These are phyloP conservation scores for Tolypocladium ophioglossoides DNA, from an alignment of 2,329 filamentous ascomycete species.

Conservation along the genomic window DNA sequence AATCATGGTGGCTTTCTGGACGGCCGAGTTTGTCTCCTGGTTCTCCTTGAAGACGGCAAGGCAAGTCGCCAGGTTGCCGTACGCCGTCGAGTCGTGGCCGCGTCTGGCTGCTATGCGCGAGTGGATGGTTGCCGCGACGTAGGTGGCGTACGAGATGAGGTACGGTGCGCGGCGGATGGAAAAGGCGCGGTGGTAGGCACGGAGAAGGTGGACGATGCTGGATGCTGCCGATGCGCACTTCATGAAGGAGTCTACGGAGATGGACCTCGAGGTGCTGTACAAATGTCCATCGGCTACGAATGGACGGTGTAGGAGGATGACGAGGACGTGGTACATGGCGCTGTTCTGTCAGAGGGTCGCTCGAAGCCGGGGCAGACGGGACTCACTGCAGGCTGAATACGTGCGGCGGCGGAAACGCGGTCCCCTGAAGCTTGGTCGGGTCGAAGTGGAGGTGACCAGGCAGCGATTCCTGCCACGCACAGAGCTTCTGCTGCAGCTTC, in stretches of 20 bases:
- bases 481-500: constrained; percentile 27
- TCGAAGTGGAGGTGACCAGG: constrained; percentile 31
- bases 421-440: constrained; percentile 13
- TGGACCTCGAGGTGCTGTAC: constrained; percentile 27
- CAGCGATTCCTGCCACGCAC: constrained; percentile 28
- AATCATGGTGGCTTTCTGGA: constrained; percentile 32
- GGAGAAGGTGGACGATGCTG: constrained; percentile 31
- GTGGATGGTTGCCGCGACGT: constrained; percentile 42
- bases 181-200: constrained; percentile 32
- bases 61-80: constrained; percentile 30
- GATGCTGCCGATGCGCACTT: constrained; percentile 35
- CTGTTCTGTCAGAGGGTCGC: neutral
- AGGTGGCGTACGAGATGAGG: constrained; percentile 43
- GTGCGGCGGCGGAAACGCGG: constrained; percentile 28
- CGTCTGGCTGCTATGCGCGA: constrained; percentile 38
- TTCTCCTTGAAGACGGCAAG: constrained; percentile 36
- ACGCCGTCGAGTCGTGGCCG: constrained; percentile 25
- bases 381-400: constrained; percentile 29
- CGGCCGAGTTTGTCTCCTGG: constrained; percentile 38
- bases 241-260: constrained; percentile 31
- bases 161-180: constrained; percentile 38
- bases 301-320: constrained; percentile 42
- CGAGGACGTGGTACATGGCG: constrained; percentile 37
- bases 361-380: neutral
- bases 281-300: constrained; percentile 40